Evolutionary conservation across 805 yeast species (phyloP).

Genomic region (Tetrapisispora phaffii): DNA sequence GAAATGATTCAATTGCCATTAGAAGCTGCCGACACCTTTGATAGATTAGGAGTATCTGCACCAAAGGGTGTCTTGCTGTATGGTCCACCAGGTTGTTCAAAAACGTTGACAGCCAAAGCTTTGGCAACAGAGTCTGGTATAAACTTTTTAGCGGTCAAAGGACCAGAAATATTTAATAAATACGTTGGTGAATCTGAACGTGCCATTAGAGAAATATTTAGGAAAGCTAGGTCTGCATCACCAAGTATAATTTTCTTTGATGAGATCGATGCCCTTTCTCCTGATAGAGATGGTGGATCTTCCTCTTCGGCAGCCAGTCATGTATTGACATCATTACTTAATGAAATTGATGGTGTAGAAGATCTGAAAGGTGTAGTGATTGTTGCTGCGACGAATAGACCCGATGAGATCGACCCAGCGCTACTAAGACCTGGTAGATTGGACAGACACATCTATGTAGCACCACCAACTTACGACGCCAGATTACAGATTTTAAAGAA

Average conservation of each 20-base stretch:
- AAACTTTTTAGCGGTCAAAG: constrained; percentile 89
- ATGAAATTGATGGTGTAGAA: constrained; percentile 96
- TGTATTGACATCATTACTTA: constrained; percentile 80
- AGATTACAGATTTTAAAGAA: constrained; percentile 68
- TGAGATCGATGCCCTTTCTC: constrained; percentile 89
- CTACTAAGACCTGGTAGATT: constrained; percentile 90
- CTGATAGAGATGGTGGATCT: constrained; percentile 54
- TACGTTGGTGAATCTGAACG: constrained; percentile 94
- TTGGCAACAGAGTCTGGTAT: constrained; percentile 91
- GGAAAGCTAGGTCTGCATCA: constrained; percentile 88
- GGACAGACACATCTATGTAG: constrained; percentile 85
- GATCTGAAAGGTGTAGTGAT: constrained; percentile 87
- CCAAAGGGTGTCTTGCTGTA: constrained; percentile 89
- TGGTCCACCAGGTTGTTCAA: constrained; percentile 98
- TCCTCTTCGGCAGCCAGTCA: constrained; percentile 67
- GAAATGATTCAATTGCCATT: constrained; percentile 92
- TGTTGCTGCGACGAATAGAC: constrained; percentile 94
- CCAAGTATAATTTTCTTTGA: constrained; percentile 93
- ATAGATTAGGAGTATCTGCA: constrained; percentile 68
- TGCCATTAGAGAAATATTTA: constrained; percentile 84
- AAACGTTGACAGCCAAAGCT: constrained; percentile 90
- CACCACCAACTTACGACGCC: constrained; percentile 82
- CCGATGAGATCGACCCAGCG: constrained; percentile 88
- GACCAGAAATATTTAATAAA: constrained; percentile 91
- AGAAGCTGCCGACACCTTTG: constrained; percentile 69